These are phyloP conservation scores for Ustilago cynodontis DNA, from an alignment of 1,284 basidiomycete species.

Conservation along the genomic window DNA sequence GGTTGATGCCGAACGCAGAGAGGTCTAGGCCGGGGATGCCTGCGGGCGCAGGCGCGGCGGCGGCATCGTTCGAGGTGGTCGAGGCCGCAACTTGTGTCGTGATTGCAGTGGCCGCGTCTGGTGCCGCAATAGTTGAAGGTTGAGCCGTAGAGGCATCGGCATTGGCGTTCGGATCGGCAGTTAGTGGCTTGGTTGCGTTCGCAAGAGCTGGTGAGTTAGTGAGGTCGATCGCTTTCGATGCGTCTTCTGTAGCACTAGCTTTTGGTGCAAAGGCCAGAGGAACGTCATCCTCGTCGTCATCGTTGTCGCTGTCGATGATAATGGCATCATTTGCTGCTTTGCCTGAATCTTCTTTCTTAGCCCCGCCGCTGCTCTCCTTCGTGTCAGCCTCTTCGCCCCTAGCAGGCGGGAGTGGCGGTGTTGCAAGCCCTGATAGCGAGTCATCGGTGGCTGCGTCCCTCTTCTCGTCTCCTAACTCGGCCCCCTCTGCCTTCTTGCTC, in stretches of 20 bases:
- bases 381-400: neutral
- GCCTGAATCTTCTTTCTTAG: constrained; percentile 4
- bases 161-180: neutral
- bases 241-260: constrained; percentile 3
- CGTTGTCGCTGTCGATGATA: constrained; percentile 48
- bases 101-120: neutral
- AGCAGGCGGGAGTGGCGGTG: constrained; percentile 19
- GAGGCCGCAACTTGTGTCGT: neutral
- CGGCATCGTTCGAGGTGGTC: neutral
- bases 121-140: neutral
- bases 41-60: neutral
- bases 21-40: constrained; percentile 35
- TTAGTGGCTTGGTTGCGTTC: constrained; percentile 3
- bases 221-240: constrained; percentile 37
- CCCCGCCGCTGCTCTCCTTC: neutral
- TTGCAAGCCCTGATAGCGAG: constrained; percentile 15
- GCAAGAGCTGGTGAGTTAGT: constrained; percentile 36
- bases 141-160: neutral
- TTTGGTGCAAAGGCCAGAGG: constrained; percentile 51
- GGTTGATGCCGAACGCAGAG: constrained; percentile 41
- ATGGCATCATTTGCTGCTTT: constrained; percentile 33
- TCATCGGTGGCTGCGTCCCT: constrained; percentile 13
- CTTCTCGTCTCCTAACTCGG: neutral
- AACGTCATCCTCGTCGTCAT: constrained; percentile 50
- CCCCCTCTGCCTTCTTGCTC: neutral